Evolutionary conservation across 305 asterid species (phyloP), one percentile per base, ranked within the genome.

Genomic region (Caryopteris hybrid): DNA sequence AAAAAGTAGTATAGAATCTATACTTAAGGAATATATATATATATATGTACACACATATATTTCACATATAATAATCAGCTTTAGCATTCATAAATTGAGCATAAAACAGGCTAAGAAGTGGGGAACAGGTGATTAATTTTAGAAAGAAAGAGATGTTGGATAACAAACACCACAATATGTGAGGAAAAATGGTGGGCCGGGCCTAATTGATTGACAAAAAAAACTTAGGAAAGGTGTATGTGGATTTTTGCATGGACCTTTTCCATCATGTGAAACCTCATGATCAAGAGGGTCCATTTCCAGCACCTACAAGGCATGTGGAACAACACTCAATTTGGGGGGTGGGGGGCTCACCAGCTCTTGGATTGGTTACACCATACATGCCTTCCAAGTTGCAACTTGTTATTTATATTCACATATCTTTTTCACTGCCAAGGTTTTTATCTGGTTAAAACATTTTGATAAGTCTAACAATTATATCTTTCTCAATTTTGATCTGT

Each of bases 231-330:
- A 60, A 43, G 65, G n/a, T 8, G 29, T 53, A 6, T 41, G 16
- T 50, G 22, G 64, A 70, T 66, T 74, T 46, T 20, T 16, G 74
- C 29, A 6, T 48, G 29, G 5, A 33, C 69, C 73, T 50, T 18
- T 66, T 69, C 60, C 10, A 60, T 41, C 20, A 29, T 48, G 60
- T 63, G 73, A 64, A 55, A 69, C 65, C 65, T 75, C 36, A 43
- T 68, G 46, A 61, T 54, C 71, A 73, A 69, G 46, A 38, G 68
- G 75, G 67, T 42, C 74, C 69, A 50, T 52, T 53, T 20, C 31
- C 41, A 27, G 64, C 33, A 54, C 72, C 75, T 33, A 73, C 76
- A 59, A 65, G 39, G 58, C 79, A 61, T 70, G 79, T 74, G 74
- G 61, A 45, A 9, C 52, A 70, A 36, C 48, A n/a, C 62, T 22